Percentiles rank a stretch among this genome's conserved stretches.
phyloP scores from a whole-genome alignment of 2,329 filamentous ascomycete species.

The Phaeosphaeria sp. region DNA sequence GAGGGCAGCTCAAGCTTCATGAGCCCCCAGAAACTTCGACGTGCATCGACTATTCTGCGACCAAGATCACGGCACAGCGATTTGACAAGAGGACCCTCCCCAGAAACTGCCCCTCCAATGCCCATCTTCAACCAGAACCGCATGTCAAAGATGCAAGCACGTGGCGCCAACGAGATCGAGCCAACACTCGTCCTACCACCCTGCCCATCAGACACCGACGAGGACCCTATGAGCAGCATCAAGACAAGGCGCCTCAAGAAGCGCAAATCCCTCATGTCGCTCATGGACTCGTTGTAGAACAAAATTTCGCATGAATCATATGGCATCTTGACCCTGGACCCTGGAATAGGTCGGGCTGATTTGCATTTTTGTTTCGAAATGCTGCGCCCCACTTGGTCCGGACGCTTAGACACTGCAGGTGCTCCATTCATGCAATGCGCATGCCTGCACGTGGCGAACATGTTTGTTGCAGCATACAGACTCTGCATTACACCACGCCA shows the following conservation, averaged over 20 bases:
- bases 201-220: slow-evolving; percentile 28
- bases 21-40: slow-evolving; percentile 34
- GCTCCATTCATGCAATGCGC: slow-evolving; percentile 15
- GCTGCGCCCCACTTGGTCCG: slow-evolving; percentile 8
- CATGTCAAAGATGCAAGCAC: slow-evolving; percentile 36
- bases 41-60: slow-evolving; percentile 40
- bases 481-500: slow-evolving; percentile 6
- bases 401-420: slow-evolving; percentile 19
- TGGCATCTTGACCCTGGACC: background rate
- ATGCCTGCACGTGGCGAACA: background rate
- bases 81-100: slow-evolving; percentile 23
- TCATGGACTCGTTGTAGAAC: slow-evolving; percentile 31
- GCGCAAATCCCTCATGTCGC: slow-evolving; percentile 47
- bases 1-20: slow-evolving; percentile 25
- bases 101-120: slow-evolving; percentile 31
- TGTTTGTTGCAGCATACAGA: slow-evolving; percentile 3
- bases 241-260: slow-evolving; percentile 42
- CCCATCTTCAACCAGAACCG: slow-evolving; percentile 26
- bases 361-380: slow-evolving; percentile 27
- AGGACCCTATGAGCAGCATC: slow-evolving; percentile 22
- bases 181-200: slow-evolving; percentile 43
- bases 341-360: background rate
- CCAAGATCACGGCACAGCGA: slow-evolving; percentile 30
- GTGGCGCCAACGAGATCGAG: slow-evolving; percentile 46
- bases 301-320: slow-evolving; percentile 1